phyloP scores from a whole-genome alignment of 345 rosid species.

The Psidium guajava region DNA sequence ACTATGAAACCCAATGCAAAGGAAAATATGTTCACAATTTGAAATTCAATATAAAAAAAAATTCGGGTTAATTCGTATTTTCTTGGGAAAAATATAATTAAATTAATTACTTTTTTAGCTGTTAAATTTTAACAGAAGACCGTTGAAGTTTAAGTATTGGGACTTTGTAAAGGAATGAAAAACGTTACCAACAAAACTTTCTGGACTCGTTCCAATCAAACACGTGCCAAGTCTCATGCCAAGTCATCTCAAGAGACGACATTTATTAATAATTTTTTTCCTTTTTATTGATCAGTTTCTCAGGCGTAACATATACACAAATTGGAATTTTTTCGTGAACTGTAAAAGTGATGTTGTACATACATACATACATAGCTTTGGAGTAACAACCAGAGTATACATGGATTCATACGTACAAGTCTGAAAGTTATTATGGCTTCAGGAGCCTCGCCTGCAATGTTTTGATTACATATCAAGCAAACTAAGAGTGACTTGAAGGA shows the following conservation, averaged over 20 bases:
- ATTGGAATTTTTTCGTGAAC: background rate
- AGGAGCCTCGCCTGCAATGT: too few relatives aligned
- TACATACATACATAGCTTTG: background rate
- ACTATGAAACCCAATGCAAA: background rate
- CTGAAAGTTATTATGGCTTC: conserved; percentile 7
- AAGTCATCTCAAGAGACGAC: background rate
- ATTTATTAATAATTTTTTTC: background rate
- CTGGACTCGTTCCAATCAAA: background rate
- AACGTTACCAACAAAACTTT: background rate
- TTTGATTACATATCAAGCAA: background rate
- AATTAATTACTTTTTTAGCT: background rate
- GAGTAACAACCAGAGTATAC: background rate
- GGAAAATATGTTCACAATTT: background rate
- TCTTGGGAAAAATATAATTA: background rate
- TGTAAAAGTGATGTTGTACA: background rate
- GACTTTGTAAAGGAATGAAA: background rate
- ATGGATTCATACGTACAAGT: background rate
- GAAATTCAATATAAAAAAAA: background rate
- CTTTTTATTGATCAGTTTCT: background rate
- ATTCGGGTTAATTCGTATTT: background rate
- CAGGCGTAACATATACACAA: background rate
- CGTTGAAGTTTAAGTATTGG: background rate
- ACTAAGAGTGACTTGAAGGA: background rate
- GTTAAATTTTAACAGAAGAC: background rate
- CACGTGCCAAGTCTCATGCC: background rate